Evolutionary conservation across 2,329 filamentous ascomycete species (phyloP).

Genomic region (Fusarium protoensiforme): DNA sequence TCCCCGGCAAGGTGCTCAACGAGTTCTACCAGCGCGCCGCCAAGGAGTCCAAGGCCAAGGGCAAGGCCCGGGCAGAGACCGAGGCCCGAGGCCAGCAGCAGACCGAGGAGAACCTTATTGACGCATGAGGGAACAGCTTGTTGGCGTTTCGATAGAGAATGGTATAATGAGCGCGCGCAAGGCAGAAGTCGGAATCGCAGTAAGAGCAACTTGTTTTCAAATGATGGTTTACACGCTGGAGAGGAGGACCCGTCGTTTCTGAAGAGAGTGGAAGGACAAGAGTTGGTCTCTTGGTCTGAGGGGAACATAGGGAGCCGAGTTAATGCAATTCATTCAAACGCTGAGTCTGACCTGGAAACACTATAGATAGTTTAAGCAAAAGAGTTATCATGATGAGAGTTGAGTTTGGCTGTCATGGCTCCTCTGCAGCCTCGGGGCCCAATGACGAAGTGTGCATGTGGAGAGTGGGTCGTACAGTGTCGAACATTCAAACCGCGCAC

Average conservation of each 20-base stretch:
- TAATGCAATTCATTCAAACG: constrained; percentile 45
- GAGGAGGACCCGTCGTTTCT: constrained; percentile 30
- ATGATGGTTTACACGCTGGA: constrained; percentile 36
- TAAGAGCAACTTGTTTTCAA: constrained; percentile 38
- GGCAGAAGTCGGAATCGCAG: constrained; percentile 33
- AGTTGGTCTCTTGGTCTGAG: constrained; percentile 32
- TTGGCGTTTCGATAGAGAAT: constrained; percentile 40
- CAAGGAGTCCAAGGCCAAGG: constrained; percentile 72
- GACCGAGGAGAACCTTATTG: constrained; percentile 70
- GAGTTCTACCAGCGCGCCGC: constrained; percentile 82
- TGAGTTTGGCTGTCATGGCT: constrained; percentile 19
- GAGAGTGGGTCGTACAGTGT: constrained; percentile 40
- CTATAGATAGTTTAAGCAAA: neutral
- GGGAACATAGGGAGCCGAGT: constrained; percentile 46
- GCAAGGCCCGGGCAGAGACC: constrained; percentile 62
- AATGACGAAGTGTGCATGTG: constrained; percentile 25
- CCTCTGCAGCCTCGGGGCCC: constrained; percentile 1
- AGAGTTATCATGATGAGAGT: constrained; percentile 28
- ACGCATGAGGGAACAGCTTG: constrained; percentile 56
- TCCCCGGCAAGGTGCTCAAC: constrained; percentile 83
- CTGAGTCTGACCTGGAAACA: constrained; percentile 4
- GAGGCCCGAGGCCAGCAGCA: constrained; percentile 53
- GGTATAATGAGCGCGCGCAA: constrained; percentile 42
- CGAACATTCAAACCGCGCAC: constrained; percentile 20
- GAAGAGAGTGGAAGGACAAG: constrained; percentile 34